These are phyloP conservation scores for Metschnikowia picachoensis DNA, from an alignment of 805 yeast genomes.

Conservation along the genomic window DNA sequence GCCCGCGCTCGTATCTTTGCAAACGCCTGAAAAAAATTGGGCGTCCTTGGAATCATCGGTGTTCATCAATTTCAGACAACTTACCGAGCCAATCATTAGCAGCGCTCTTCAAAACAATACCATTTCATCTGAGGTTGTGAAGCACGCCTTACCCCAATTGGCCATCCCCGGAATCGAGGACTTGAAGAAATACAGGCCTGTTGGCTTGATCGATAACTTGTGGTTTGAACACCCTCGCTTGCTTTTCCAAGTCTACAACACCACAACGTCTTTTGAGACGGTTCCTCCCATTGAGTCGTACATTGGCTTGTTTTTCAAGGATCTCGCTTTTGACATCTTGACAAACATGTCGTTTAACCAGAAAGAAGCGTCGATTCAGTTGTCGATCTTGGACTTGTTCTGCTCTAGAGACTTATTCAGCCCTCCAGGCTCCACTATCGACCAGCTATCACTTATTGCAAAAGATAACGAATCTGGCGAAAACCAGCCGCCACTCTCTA, in stretches of 20 bases:
- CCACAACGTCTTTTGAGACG: slow-evolving; percentile 58
- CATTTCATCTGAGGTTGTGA: slow-evolving; percentile 37
- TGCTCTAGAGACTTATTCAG: slow-evolving; percentile 54
- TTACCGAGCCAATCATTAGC: slow-evolving; percentile 31
- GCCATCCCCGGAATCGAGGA: slow-evolving; percentile 27
- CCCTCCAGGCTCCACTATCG: slow-evolving; percentile 71
- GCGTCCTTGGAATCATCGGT: slow-evolving; percentile 25
- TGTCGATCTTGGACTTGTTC: slow-evolving; percentile 67
- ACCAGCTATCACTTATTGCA: slow-evolving; percentile 47
- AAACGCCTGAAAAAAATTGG: slow-evolving; percentile 40
- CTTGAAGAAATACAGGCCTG: slow-evolving; percentile 21
- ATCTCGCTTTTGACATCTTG: slow-evolving; percentile 68
- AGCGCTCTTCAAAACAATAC: slow-evolving; percentile 32
- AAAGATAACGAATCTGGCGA: slow-evolving; percentile 42
- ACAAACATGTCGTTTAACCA: slow-evolving; percentile 86
- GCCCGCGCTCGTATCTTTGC: slow-evolving; percentile 42
- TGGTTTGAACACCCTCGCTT: slow-evolving; percentile 61
- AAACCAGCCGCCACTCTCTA: slow-evolving; percentile 47
- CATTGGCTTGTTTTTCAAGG: slow-evolving; percentile 59
- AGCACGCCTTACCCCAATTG: slow-evolving; percentile 39
- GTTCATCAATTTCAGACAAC: slow-evolving; percentile 31
- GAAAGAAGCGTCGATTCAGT: slow-evolving; percentile 78
- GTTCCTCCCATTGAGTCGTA: slow-evolving; percentile 38
- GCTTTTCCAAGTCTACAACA: slow-evolving; percentile 57
- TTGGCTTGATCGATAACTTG: slow-evolving; percentile 49